phyloP scores from a whole-genome alignment of 441 rosid species.

The Capsella rubella region DNA sequence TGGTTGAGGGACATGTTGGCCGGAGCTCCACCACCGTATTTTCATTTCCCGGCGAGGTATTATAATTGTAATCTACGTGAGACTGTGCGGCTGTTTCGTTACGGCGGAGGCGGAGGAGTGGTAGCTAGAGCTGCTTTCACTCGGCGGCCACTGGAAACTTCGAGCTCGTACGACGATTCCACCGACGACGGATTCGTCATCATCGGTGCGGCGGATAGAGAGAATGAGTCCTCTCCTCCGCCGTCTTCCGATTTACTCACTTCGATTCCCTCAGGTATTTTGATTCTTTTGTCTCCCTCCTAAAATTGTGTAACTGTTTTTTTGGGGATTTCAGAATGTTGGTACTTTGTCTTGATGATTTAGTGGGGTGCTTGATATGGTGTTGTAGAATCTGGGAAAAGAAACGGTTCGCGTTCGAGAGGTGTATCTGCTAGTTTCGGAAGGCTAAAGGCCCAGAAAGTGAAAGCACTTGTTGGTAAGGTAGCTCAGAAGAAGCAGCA shows the following conservation, averaged over 20 bases:
- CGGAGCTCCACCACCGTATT: constrained; percentile 40
- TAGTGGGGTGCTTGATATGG: neutral
- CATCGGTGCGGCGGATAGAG: constrained; percentile 42
- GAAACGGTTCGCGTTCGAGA: constrained; percentile 43
- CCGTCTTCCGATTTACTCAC: constrained; percentile 47
- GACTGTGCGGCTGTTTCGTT: constrained; percentile 12
- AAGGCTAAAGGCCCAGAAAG: constrained; percentile 68
- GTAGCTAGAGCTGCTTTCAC: constrained; percentile 41
- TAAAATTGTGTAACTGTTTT: neutral
- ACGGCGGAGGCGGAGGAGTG: constrained; percentile 29
- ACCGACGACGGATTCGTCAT: constrained; percentile 61
- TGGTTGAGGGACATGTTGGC: constrained; percentile 39
- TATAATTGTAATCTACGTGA: constrained; percentile 15
- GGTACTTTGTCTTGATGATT: constrained; percentile 4
- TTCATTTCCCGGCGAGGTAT: constrained; percentile 32
- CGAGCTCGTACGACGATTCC: constrained; percentile 51
- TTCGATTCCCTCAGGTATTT: constrained; percentile 46
- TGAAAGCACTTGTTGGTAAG: constrained; percentile 61
- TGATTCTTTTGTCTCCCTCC: neutral
- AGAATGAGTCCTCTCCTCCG: constrained; percentile 45
- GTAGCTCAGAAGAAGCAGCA: constrained; percentile 49
- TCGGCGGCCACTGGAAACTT: constrained; percentile 51
- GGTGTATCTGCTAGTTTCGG: constrained; percentile 49
- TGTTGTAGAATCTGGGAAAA: constrained; percentile 37
- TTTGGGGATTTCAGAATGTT: neutral